phyloP scores from a whole-genome alignment of 108 stramenopile genomes.

The Pseudonitzschia pungens region DNA sequence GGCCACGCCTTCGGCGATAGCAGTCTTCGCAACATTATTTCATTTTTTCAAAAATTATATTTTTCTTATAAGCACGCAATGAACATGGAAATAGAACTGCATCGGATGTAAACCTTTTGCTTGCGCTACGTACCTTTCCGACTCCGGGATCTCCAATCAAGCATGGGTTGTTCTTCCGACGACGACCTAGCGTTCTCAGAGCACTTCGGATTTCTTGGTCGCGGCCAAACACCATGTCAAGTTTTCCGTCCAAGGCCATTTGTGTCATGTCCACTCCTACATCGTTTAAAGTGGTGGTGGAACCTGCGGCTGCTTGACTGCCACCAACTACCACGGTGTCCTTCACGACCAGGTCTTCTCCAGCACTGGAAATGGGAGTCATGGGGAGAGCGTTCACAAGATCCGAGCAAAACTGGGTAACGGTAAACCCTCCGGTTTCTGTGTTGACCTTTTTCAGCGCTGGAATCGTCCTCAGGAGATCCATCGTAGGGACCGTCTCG shows the following conservation, averaged over 20 bases:
- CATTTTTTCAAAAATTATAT: background rate
- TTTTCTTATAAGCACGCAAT: too few species aligned
- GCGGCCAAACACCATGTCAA: constrained; percentile 74
- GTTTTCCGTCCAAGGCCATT: constrained; percentile 65
- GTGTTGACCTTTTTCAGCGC: constrained; percentile 15
- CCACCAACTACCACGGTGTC: constrained; percentile 61
- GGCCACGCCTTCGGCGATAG: constrained; percentile 86
- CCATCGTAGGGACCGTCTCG: constrained; percentile 30
- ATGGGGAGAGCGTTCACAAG: constrained; percentile 39
- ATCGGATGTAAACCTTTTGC: background rate
- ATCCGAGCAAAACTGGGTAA: constrained; percentile 36
- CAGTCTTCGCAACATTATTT: constrained; percentile 55
- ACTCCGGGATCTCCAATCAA: constrained; percentile 52
- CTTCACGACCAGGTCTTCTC: constrained; percentile 15
- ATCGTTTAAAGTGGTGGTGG: constrained; percentile 62
- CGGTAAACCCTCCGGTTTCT: constrained; percentile 25
- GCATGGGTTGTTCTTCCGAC: constrained; percentile 86
- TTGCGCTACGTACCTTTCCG: constrained; percentile 1
- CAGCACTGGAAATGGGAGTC: constrained; percentile 28
- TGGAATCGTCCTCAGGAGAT: constrained; percentile 29
- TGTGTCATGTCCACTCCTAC: constrained; percentile 77
- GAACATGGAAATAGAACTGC: background rate
- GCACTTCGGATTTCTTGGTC: constrained; percentile 75
- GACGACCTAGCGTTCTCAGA: constrained; percentile 71
- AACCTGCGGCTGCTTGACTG: constrained; percentile 24